Percentiles rank a stretch among this genome's conserved stretches.
These are phyloP conservation scores for grape (Vitis vinifera) DNA, from an alignment of 164 flowering plant species.

Conservation along the genomic window DNA sequence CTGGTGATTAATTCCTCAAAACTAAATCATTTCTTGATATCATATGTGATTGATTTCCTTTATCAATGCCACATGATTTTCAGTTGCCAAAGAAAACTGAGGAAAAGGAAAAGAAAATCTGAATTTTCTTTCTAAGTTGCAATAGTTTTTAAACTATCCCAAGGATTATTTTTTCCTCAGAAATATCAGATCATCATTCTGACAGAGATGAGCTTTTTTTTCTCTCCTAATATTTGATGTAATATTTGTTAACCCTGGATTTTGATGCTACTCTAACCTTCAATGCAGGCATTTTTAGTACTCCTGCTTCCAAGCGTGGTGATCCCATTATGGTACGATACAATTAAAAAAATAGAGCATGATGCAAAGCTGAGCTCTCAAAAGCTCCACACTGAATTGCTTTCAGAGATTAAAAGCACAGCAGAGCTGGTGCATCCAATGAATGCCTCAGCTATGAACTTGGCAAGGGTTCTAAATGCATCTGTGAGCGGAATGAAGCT, in stretches of 20 bases:
- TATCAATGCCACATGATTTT: background rate
- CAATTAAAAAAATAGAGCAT: conserved; percentile 11
- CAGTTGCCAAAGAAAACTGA: background rate
- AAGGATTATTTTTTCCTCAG: background rate
- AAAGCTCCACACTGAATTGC: conserved; percentile 2
- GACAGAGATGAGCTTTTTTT: background rate
- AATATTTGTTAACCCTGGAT: background rate
- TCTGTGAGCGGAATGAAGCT: conserved; percentile 16
- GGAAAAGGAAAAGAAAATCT: background rate
- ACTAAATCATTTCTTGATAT: background rate
- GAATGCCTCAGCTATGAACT: conserved; percentile 21
- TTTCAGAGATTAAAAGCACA: conserved; percentile 24
- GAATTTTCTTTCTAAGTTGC: background rate
- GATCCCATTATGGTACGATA: conserved; percentile 20
- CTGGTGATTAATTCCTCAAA: conserved; percentile 22
- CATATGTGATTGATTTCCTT: background rate
- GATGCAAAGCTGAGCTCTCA: conserved; percentile 3
- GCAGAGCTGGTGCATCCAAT: conserved; percentile 17
- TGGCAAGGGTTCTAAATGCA: conserved; percentile 30
- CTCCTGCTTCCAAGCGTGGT: conserved; percentile 29
- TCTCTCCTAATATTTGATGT: background rate
- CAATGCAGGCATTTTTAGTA: conserved; percentile 32
- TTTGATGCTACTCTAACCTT: too few relatives aligned
- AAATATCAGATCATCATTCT: background rate
- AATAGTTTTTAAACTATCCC: background rate